Evolutionary conservation across 441 rosid genomes (phyloP).

Genomic region (Raphanus hybrid): DNA sequence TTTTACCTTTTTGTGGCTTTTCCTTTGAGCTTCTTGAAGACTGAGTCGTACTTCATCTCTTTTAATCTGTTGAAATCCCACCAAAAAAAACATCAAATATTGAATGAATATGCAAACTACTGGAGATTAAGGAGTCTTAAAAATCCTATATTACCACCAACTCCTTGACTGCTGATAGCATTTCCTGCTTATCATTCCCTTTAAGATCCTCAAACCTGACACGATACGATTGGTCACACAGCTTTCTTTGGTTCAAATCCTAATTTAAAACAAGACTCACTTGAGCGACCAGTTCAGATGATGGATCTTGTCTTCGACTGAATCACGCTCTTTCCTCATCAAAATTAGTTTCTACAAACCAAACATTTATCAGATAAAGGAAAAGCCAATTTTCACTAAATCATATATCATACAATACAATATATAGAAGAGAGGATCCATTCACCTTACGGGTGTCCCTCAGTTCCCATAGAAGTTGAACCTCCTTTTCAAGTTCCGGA

Average conservation of each 20-base stretch:
- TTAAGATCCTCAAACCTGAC: slow-evolving; percentile 62
- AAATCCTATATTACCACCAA: slow-evolving; percentile 58
- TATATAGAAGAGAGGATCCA: slow-evolving; percentile 24
- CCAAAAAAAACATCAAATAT: slow-evolving; percentile 1
- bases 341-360: slow-evolving; percentile 68
- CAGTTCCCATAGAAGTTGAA: slow-evolving; percentile 80
- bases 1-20: slow-evolving; percentile 77
- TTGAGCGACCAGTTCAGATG: slow-evolving; percentile 82
- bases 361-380: neutral
- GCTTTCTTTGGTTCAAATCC: neutral
- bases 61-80: slow-evolving; percentile 44
- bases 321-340: slow-evolving; percentile 83
- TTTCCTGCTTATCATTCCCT: slow-evolving; percentile 53
- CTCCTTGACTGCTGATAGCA: slow-evolving; percentile 46
- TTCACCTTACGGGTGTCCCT: slow-evolving; percentile 80
- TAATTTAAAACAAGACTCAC: slow-evolving; percentile 49
- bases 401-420: neutral
- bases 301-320: slow-evolving; percentile 86
- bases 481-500: slow-evolving; percentile 97
- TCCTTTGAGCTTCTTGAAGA: slow-evolving; percentile 78
- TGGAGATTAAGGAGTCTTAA: neutral
- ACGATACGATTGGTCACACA: slow-evolving; percentile 6
- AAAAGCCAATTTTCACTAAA: neutral
- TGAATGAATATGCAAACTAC: slow-evolving; percentile 23
- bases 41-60: slow-evolving; percentile 58